These are phyloP conservation scores for Hypericum perforatum DNA, from an alignment of 345 rosid genomes.

Conservation along the genomic window DNA sequence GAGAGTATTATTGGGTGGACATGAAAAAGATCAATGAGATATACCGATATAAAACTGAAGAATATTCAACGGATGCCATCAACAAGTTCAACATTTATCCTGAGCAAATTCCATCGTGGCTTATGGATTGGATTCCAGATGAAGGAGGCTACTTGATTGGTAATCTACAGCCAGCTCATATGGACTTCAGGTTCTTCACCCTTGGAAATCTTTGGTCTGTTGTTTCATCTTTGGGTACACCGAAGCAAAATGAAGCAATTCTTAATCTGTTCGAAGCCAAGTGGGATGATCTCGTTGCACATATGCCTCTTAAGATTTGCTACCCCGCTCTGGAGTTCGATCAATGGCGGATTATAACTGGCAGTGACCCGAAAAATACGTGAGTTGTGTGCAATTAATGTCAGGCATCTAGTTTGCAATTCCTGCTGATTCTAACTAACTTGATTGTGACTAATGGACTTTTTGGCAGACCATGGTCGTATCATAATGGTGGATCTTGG, in stretches of 20 bases:
- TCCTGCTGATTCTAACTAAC: not conserved
- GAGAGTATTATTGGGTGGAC: conserved; percentile 87
- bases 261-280: conserved; percentile 62
- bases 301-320: conserved; percentile 86
- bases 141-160: conserved; percentile 76
- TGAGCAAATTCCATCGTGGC: conserved; percentile 80
- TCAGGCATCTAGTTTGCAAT: not conserved
- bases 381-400: conserved; percentile 20
- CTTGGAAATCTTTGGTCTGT: conserved; percentile 84
- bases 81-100: conserved; percentile 89
- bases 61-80: conserved; percentile 72
- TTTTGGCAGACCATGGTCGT: conserved; percentile 83
- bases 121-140: conserved; percentile 85
- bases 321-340: conserved; percentile 82
- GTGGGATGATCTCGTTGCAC: conserved; percentile 73
- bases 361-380: conserved; percentile 97
- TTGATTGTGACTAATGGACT: conserved; percentile 8
- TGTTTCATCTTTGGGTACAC: conserved; percentile 65
- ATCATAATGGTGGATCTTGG: conserved; percentile 99
- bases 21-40: conserved; percentile 80
- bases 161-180: conserved; percentile 75
- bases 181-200: conserved; percentile 83
- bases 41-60: conserved; percentile 83
- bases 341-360: conserved; percentile 93
- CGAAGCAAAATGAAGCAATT: conserved; percentile 66